Percentiles rank a stretch among this genome's conserved stretches.
phyloP scores from a whole-genome alignment of 2,329 filamentous ascomycete genomes.

The Fusarium euwallaceae region DNA sequence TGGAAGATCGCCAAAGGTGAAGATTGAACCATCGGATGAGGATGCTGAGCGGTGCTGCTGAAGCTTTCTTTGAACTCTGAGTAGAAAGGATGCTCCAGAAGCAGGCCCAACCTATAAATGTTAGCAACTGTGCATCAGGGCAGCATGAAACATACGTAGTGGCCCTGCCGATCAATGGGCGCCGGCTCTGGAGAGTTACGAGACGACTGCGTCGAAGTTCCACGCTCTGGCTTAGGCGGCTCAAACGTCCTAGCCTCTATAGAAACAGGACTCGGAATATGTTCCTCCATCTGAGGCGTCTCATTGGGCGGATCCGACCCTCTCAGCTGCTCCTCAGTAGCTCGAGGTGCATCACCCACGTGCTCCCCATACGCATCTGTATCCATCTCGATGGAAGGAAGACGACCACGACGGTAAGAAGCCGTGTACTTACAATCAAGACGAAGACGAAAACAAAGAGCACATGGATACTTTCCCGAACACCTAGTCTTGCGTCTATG shows the following conservation, averaged over 20 bases:
- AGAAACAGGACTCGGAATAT: conserved; percentile 26
- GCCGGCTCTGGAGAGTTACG: conserved; percentile 37
- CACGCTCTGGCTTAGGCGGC: conserved; percentile 1
- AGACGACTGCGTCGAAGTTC: conserved; percentile 22
- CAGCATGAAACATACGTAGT: not conserved
- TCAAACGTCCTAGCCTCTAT: conserved; percentile 18
- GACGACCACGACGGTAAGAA: conserved; percentile 37
- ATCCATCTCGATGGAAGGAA: conserved; percentile 43
- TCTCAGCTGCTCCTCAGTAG: conserved; percentile 11
- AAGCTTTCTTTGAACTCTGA: conserved; percentile 47
- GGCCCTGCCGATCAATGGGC: conserved; percentile 33
- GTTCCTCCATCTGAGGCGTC: conserved; percentile 12
- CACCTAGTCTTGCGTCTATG: conserved; percentile 44
- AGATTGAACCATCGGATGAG: conserved; percentile 57
- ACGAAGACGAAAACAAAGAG: conserved; percentile 38
- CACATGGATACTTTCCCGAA: conserved; percentile 43
- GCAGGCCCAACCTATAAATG: conserved; percentile 35
- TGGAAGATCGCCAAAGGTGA: conserved; percentile 63
- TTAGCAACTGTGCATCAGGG: not conserved
- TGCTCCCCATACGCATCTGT: conserved; percentile 12
- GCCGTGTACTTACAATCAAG: conserved; percentile 44
- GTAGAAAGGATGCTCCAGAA: conserved; percentile 35
- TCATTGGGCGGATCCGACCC: not conserved
- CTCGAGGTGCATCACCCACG: not conserved
- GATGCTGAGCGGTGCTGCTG: conserved; percentile 54